These are phyloP conservation scores for Kurtzmaniella fragi DNA, from an alignment of 805 yeast species.

Conservation along the genomic window DNA sequence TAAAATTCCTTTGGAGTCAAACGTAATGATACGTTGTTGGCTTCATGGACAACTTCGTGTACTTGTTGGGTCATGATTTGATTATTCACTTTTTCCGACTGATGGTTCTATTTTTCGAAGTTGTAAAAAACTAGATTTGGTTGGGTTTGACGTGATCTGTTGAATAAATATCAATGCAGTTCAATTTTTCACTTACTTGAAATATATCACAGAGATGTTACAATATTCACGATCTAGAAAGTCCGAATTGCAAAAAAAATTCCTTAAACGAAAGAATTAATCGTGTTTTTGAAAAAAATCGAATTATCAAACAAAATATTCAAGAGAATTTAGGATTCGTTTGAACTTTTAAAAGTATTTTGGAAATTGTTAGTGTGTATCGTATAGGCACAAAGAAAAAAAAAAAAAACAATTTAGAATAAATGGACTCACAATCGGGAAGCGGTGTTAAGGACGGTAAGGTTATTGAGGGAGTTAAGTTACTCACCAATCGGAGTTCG, in stretches of 20 bases:
- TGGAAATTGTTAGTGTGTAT: no score
- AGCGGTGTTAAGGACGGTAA: no score
- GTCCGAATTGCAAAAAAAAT: background rate
- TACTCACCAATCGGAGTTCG: no score
- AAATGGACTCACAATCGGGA: no score
- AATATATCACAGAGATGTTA: background rate
- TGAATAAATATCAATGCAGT: background rate
- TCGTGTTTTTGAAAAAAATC: no score
- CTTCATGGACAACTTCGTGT: constrained; percentile 57
- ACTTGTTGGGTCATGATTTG: constrained; percentile 6
- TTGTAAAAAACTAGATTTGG: background rate
- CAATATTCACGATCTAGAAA: background rate
- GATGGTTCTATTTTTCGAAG: background rate
- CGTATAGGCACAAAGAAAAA: no score
- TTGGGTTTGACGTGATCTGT: background rate
- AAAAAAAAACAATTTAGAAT: no score
- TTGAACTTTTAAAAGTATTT: no score
- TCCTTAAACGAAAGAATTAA: no score
- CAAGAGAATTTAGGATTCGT: no score
- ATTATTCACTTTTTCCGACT: background rate
- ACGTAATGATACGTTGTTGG: constrained; percentile 45
- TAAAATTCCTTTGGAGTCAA: constrained; percentile 53
- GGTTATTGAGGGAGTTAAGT: no score
- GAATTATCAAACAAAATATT: no score
- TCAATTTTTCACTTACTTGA: background rate